phyloP scores from a whole-genome alignment of 2,329 filamentous ascomycete species.

The Pseudogymnoascus sp. region DNA sequence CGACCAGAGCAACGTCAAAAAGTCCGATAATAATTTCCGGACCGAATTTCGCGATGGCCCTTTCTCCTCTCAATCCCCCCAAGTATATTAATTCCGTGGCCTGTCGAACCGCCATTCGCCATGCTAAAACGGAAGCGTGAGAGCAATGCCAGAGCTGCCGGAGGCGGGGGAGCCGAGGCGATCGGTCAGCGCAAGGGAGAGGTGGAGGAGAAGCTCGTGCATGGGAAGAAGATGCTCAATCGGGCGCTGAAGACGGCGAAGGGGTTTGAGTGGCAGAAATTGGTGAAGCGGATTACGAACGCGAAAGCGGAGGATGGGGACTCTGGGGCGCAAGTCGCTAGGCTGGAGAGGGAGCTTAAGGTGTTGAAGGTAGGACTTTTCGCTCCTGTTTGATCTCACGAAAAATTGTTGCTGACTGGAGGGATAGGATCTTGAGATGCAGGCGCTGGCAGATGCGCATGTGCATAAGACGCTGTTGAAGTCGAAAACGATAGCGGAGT shows the following conservation, averaged over 20 bases:
- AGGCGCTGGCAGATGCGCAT: constrained; percentile 36
- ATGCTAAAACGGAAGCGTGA: constrained; percentile 53
- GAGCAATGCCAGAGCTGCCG: constrained; percentile 23
- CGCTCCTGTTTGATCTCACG: background rate
- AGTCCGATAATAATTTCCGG: constrained; percentile 1
- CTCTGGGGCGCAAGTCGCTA: constrained; percentile 29
- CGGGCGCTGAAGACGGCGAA: constrained; percentile 64
- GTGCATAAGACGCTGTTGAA: constrained; percentile 41
- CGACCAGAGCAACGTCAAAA: background rate
- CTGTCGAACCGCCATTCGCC: background rate
- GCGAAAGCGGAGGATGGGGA: constrained; percentile 41
- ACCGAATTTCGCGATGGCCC: background rate
- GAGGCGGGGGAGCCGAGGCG: constrained; percentile 23
- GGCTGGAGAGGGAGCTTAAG: constrained; percentile 53
- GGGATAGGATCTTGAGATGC: constrained; percentile 35
- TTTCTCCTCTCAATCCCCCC: background rate
- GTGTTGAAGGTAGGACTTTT: constrained; percentile 35
- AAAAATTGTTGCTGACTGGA: background rate
- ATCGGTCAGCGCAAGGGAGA: constrained; percentile 25
- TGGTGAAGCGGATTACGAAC: constrained; percentile 48
- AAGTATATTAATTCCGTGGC: background rate
- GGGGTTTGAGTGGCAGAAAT: constrained; percentile 70
- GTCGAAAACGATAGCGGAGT: constrained; percentile 39
- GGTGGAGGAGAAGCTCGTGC: constrained; percentile 42
- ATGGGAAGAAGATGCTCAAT: constrained; percentile 50